phyloP scores from a whole-genome alignment of 2,329 filamentous ascomycete genomes.

The Calonectria leucothoes region DNA sequence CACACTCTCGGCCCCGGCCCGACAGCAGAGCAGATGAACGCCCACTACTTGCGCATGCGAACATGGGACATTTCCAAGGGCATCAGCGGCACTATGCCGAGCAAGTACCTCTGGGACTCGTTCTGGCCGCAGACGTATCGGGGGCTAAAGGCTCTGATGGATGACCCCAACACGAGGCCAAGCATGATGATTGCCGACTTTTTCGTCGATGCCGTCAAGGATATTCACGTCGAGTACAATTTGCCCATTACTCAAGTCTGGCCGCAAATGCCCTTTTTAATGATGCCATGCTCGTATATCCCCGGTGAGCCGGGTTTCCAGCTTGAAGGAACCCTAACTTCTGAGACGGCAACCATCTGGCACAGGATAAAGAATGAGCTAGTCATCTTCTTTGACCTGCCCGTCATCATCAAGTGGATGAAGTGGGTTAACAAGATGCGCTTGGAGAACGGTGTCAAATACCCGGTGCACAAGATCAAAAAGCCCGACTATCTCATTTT shows the following conservation, averaged over 20 bases:
- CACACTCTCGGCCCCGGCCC: constrained; percentile 47
- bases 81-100: constrained; percentile 45
- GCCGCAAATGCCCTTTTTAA: constrained; percentile 53
- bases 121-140: constrained; percentile 49
- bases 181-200: constrained; percentile 57
- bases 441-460: constrained; percentile 42
- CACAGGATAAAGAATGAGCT: constrained; percentile 50
- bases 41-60: constrained; percentile 50
- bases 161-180: constrained; percentile 41
- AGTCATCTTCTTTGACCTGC: constrained; percentile 43
- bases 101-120: constrained; percentile 52
- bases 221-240: constrained; percentile 51
- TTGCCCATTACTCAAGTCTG: constrained; percentile 52
- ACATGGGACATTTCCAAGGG: constrained; percentile 47
- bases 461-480: constrained; percentile 37
- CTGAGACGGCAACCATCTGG: constrained; percentile 51
- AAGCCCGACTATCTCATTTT: constrained; percentile 55
- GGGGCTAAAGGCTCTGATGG: constrained; percentile 28
- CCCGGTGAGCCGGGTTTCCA: constrained; percentile 55
- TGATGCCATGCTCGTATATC: constrained; percentile 51
- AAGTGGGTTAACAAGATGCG: constrained; percentile 48
- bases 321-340: constrained; percentile 48
- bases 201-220: constrained; percentile 55
- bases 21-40: constrained; percentile 41
- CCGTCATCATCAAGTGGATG: constrained; percentile 43